These are phyloP conservation scores for Nepenthes gracilis DNA, from an alignment of 148 eudicot species.

Conservation along the genomic window DNA sequence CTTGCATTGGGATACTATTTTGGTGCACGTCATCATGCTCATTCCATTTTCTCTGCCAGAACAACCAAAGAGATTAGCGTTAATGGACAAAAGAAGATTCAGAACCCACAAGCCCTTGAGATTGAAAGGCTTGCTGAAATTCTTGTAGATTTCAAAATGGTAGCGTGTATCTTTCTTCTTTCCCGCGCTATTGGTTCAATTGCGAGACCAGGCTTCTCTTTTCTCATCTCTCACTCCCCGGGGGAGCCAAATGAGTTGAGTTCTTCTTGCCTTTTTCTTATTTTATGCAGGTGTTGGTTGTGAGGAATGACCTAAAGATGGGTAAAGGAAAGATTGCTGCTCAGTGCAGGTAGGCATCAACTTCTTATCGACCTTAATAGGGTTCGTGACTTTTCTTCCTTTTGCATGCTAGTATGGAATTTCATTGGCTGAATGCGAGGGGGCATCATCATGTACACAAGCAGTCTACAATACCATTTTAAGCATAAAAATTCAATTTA, in stretches of 20 bases:
- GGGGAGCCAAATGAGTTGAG: neutral
- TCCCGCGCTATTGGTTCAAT: neutral
- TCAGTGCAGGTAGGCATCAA: constrained; percentile 74
- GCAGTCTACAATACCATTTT: too few relatives aligned
- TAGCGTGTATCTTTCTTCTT: constrained; percentile 9
- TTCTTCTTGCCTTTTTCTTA: neutral
- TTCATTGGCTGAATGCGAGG: neutral
- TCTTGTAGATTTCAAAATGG: constrained; percentile 95
- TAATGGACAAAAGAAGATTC: constrained; percentile 38
- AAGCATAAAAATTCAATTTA: too few relatives aligned
- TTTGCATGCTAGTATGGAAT: neutral
- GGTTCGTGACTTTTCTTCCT: neutral
- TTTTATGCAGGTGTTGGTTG: constrained; percentile 76
- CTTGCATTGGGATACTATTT: constrained; percentile 72
- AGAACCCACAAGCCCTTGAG: constrained; percentile 45
- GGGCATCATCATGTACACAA: neutral
- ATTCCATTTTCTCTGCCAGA: constrained; percentile 16
- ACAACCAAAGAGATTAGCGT: constrained; percentile 18
- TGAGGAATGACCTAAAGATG: constrained; percentile 98
- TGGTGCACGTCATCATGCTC: constrained; percentile 38
- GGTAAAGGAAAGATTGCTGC: constrained; percentile 99
- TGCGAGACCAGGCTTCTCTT: neutral
- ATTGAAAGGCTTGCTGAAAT: constrained; percentile 86
- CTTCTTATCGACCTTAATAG: neutral
- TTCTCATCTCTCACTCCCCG: neutral